Base-by-base conservation (phyloP, 257 asterid species). In the Rubia yunnanensis region DNA sequence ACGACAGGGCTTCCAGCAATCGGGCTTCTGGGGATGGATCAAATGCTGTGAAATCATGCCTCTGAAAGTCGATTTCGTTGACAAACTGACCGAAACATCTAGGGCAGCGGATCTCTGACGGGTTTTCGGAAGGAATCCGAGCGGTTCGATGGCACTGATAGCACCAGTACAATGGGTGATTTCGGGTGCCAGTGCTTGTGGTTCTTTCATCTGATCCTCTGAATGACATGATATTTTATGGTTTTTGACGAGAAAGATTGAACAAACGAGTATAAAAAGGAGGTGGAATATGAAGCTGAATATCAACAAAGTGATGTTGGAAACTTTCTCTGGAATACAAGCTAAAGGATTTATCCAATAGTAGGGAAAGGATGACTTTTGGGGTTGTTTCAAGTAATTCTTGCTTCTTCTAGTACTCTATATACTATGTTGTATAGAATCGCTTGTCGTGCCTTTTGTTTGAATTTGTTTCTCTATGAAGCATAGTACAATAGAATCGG, bases 11-110 rank as follows among this genome's bases (percentile, higher is more conserved):
- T 71, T 92, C 98, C 0, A 87, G 74, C 15, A 85, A 66, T 26
- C 97, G 85, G 23, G 95, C 91, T 70, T 83, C 87, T 0, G 96
- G 96, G 2, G 96, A 89, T 49, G 95, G 89, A 72, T 89, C 94
- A 24, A 69, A 89, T 5, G 82, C 75, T 7, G 91, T 84, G 75
- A 87, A 81, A 11, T 85, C 65, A 3, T 86, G 85, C 65, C 78
- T 74, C 1, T 73, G 49, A 69, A 73, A 71, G 71, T 85, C 84
- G 39, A 87, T 75, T 73, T 87, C 85, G 11, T 66, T 61, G 34
- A 89, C 84, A 66, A 92, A 85, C 56, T 76, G 86, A 14, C 91
- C 86, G 3, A 48, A 77, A 75, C 98, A 92, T 18, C 85, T 86
- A 1, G 96, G 96, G 23, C 98, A 89, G 27, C 72, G 18, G 38